These are phyloP conservation scores for Blastobotrys apis DNA, from an alignment of 1,139 yeast genomes.

Conservation along the genomic window DNA sequence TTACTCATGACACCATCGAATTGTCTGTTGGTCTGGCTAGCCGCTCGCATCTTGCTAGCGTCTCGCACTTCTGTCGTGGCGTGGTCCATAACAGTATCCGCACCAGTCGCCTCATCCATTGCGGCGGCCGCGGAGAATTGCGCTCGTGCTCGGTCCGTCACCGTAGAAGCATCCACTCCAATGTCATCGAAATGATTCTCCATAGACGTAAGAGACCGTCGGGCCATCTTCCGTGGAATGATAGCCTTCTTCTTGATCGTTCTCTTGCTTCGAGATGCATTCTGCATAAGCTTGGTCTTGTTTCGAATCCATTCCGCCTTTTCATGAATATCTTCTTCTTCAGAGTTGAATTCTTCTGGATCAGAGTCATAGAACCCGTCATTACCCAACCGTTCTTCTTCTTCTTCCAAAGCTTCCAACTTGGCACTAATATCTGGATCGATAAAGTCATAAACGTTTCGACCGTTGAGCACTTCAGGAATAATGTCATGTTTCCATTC, in stretches of 20 bases:
- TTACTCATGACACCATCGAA: slow-evolving; percentile 66
- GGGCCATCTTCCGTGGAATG: slow-evolving; percentile 86
- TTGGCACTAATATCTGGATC: slow-evolving; percentile 94
- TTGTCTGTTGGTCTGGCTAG: slow-evolving; percentile 73
- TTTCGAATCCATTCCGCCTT: slow-evolving; percentile 96
- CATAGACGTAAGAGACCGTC: slow-evolving; percentile 73
- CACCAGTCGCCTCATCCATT: slow-evolving; percentile 54
- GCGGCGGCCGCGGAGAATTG: slow-evolving; percentile 56
- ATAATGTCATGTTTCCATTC: slow-evolving; percentile 96
- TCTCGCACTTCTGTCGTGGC: slow-evolving; percentile 30
- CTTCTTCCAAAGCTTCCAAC: slow-evolving; percentile 91
- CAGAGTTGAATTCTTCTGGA: slow-evolving; percentile 65
- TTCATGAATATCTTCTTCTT: slow-evolving; percentile 65
- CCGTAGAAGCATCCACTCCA: slow-evolving; percentile 78
- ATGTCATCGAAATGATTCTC: slow-evolving; percentile 83
- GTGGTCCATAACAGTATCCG: slow-evolving; percentile 66
- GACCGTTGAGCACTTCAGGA: slow-evolving; percentile 96
- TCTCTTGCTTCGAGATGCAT: slow-evolving; percentile 83
- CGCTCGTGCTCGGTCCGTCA: slow-evolving; percentile 40
- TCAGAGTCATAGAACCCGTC: slow-evolving; percentile 97
- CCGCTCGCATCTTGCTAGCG: slow-evolving; percentile 40
- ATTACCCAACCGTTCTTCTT: slow-evolving; percentile 86
- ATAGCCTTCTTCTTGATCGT: slow-evolving; percentile 82
- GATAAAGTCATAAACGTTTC: slow-evolving; percentile 93
- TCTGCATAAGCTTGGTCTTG: slow-evolving; percentile 88